These are phyloP conservation scores for Quillaja saponaria DNA, from an alignment of 306 rosid species.

Conservation along the genomic window DNA sequence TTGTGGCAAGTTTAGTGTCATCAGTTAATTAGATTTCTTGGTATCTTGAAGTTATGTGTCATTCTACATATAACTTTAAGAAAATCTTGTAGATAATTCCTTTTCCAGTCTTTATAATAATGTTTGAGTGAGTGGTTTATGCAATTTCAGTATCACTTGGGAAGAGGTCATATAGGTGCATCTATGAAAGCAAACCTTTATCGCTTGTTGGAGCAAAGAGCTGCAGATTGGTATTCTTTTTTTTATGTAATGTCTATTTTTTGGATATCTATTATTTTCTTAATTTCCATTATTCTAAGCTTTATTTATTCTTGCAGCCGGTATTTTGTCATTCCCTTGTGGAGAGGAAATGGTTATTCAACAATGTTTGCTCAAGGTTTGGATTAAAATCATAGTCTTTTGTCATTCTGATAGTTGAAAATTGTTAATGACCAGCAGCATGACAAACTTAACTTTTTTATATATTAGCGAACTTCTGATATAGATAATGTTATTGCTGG, in stretches of 20 bases:
- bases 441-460: no score
- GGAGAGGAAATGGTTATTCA: constrained; percentile 87
- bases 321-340: constrained; percentile 83
- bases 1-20: not conserved
- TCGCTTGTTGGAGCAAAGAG: constrained; percentile 77
- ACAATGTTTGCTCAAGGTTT: constrained; percentile 94
- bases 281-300: constrained; percentile 27
- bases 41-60: constrained; percentile 1
- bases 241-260: constrained; percentile 2
- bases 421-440: no score
- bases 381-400: constrained; percentile 31
- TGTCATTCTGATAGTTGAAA: constrained; percentile 4
- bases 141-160: constrained; percentile 75
- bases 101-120: not conserved
- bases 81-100: not conserved
- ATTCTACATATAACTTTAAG: not conserved
- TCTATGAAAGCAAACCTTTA: constrained; percentile 80
- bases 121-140: constrained; percentile 23
- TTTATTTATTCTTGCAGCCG: constrained; percentile 53
- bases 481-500: constrained; percentile 5
- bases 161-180: constrained; percentile 86
- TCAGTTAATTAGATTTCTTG: not conserved
- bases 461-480: no score
- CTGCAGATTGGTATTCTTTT: constrained; percentile 66
- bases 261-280: constrained; percentile 8